Conservation (phyloP, 768 basidiomycete genomes). For the Boletus eberwhitei region DNA sequence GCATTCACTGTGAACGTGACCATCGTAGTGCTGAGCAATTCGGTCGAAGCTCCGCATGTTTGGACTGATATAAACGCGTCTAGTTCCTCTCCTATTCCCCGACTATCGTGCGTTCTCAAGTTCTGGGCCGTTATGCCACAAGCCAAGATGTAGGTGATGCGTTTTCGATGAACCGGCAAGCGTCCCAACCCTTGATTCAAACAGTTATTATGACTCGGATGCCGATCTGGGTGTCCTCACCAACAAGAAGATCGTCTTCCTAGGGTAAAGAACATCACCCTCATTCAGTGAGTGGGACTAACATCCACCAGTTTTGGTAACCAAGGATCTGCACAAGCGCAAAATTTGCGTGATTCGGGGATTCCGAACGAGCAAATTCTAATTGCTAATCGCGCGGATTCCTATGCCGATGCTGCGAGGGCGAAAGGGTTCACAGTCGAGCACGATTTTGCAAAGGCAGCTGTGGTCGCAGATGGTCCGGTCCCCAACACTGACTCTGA, state of each 20-base stretch:
- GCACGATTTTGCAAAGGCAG: conserved; percentile 55
- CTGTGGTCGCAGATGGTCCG: conserved; percentile 51
- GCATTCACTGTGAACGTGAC: conserved; percentile 12
- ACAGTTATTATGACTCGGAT: conserved; percentile 54
- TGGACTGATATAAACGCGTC: conserved; percentile 1
- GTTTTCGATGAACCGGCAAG: neutral
- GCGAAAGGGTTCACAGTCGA: conserved; percentile 56
- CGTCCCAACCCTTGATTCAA: neutral
- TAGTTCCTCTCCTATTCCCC: neutral
- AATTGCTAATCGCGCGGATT: conserved; percentile 55
- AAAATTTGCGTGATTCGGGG: conserved; percentile 61
- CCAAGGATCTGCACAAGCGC: conserved; percentile 64
- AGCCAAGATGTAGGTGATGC: conserved; percentile 51
- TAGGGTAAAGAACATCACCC: conserved; percentile 41
- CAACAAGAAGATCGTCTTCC: conserved; percentile 54
- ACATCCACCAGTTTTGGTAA: conserved; percentile 49
- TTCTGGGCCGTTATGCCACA: conserved; percentile 24
- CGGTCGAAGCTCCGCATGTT: conserved; percentile 1
- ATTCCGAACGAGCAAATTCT: conserved; percentile 59
- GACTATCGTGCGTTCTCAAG: neutral
- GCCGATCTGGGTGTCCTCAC: conserved; percentile 49
- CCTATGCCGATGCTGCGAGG: conserved; percentile 55
- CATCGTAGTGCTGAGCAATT: neutral
- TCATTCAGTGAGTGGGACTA: neutral
- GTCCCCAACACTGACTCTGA: conserved; percentile 3